These are phyloP conservation scores for Talaromyces funiculosus DNA, from an alignment of 2,329 filamentous ascomycete species.

Conservation along the genomic window DNA sequence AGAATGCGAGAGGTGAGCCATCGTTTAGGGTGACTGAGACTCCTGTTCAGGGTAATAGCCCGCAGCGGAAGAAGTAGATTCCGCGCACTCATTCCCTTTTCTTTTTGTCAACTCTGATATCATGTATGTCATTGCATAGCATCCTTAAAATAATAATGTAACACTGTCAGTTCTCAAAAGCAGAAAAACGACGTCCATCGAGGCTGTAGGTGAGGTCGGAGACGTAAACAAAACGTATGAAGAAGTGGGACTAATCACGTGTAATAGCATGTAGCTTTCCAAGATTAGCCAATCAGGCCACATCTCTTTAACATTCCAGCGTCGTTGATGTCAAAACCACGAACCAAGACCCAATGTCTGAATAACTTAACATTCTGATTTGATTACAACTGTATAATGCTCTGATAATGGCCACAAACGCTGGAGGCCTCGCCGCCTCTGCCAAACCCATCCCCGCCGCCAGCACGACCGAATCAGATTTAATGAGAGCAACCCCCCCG, in stretches of 20 bases:
- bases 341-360: neutral
- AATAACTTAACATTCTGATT: neutral
- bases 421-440: constrained; percentile 29
- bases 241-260: neutral
- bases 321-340: neutral
- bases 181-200: too few relatives aligned
- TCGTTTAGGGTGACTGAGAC: constrained; percentile 25
- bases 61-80: constrained; percentile 1
- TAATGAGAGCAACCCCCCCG: constrained; percentile 8
- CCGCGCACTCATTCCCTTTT: neutral
- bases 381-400: constrained; percentile 26
- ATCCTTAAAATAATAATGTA: neutral
- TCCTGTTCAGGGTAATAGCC: constrained; percentile 11
- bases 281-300: constrained; percentile 4
- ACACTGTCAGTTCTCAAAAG: neutral
- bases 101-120: neutral
- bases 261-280: neutral
- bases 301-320: neutral
- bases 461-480: neutral
- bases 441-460: constrained; percentile 9
- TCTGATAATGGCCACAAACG: constrained; percentile 29
- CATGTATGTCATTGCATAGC: constrained; percentile 4
- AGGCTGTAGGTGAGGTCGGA: neutral
- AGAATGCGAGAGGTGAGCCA: constrained; percentile 23
- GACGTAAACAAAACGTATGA: neutral